Evolutionary conservation across 306 rosid genomes (phyloP), one percentile per base, ranked within the genome.

Genomic region (Fragaria vesca): DNA sequence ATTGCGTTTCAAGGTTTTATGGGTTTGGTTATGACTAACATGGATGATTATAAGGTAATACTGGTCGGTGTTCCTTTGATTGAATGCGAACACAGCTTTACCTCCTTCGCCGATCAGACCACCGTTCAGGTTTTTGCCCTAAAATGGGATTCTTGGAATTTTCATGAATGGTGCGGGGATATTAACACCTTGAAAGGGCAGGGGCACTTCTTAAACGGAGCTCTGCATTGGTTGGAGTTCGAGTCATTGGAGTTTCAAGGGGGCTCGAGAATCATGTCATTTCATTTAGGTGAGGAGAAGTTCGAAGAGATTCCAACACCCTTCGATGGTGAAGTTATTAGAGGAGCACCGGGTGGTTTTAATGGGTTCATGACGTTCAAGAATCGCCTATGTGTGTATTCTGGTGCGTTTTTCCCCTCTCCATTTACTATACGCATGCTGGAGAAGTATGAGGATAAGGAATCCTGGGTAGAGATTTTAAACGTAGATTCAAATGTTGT

Each of bases 1-100:
- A 28, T 69, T n/a, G 17, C 1, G 0, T 7, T 45, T n/a, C 73
- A 13, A 1, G 9, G 21, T 70, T 70, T 70, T 70, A 70, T 46
- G 74, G 74, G 48, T 70, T 70, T 34, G 74, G 74, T 26, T 70
- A 70, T 15, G 74, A 70, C 47, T 38, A 70, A 40, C 38, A 47
- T 26, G 3, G 58, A 26, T 24, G 74, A 70, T 70, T 47, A 70
- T 21, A 70, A 70, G 74, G 21, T 70, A 45, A 6, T 69, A 50
- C n/a, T 15, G n/a, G 55, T 5, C 5, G 55, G 55, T 50, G 5
- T 6, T 3, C 5, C 55, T 50, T 15, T 50, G 8, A 2, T 51
- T 16, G n/a, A 18, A 51, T 16, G n/a, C 17, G 57, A 51, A 2
- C 51, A 47, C 12, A 12, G 16, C 16, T 47, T 11, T 12, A 12